Base-by-base conservation (phyloP, 768 basidiomycete genomes). In the Xanthoconium purpureum region DNA sequence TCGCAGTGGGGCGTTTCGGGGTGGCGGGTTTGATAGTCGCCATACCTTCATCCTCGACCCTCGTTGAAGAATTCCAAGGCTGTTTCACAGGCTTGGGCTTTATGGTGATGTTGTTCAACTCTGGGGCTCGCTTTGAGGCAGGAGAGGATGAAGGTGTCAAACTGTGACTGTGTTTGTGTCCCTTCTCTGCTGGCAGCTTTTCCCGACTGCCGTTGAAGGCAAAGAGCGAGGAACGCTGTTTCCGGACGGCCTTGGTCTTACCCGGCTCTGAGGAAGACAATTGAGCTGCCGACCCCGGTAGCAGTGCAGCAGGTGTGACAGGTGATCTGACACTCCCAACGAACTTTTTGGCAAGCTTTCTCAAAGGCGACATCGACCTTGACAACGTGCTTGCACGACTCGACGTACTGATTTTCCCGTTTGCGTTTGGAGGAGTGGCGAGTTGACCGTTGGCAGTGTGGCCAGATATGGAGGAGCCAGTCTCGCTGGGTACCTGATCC, bases 1-100 rank as follows among this genome's bases (percentile, higher is more conserved):
- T 81, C 2, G 79, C 72, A 47, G 66, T 70, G n/a, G 72, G 65
- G 36, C 84, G 78, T 63, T 78, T 80, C 14, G 81, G 77, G 30
- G 81, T 77, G 35, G 78, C 72, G 32, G 74, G 75, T 66, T 81
- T 84, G 60, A 80, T 67, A 8, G 70, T 70, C 30, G 78, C 80
- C 39, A 63, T 63, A 9, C 72, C 82, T 28, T 85, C 86, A 17
- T 74, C 61, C 46, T 84, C 76, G n/a, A 93, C 79, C 64, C 77
- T 89, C 1, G 90, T 92, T 6, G 90, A 93, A 60, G 85, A 80
- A 65, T 94, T 94, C 91, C 91, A 94, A 35, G 72, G 75, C 57
- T 84, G 84, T 61, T 81, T 80, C 35, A 61, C 47, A 54, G 71
- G 28, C 52, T 68, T 71, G 50, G 60, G 65, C 63, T 80, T 83